These are phyloP conservation scores for Gigaspora rosea DNA, from an alignment of 192 early-diverging fungal genomes.

Conservation along the genomic window DNA sequence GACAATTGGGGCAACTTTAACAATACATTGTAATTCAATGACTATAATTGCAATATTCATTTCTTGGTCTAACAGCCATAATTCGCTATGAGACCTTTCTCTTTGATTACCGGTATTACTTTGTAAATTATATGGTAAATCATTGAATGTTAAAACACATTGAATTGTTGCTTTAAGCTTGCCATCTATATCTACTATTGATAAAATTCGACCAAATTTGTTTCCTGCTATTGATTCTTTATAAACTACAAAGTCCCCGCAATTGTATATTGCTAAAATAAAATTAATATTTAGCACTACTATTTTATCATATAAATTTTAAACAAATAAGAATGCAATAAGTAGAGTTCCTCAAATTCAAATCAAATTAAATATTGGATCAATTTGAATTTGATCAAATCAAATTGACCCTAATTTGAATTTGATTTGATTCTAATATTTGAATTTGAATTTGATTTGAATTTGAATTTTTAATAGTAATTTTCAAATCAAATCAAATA, in stretches of 20 bases:
- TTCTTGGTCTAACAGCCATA: neutral
- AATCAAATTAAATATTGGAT: too few relatives aligned
- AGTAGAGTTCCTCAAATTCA: too few relatives aligned
- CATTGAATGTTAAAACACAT: neutral
- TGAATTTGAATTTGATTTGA: too few relatives aligned
- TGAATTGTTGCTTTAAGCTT: neutral
- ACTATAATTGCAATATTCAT: neutral
- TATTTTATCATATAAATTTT: too few relatives aligned
- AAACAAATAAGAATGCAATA: too few relatives aligned
- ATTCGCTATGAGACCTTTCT: neutral
- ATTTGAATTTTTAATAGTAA: too few relatives aligned
- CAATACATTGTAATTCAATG: neutral
- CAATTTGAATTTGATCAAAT: too few relatives aligned
- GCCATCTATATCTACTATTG: neutral
- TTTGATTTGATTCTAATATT: too few relatives aligned
- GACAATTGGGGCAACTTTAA: too few relatives aligned
- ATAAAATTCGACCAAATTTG: neutral
- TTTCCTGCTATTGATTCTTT: neutral
- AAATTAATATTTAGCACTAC: too few relatives aligned
- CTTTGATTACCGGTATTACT: neutral
- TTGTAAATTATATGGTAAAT: neutral
- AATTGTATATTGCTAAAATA: constrained; percentile 9
- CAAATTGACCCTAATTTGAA: too few relatives aligned
- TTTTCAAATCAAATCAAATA: too few relatives aligned
- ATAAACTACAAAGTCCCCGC: neutral